Conservation (phyloP, 805 yeast genomes). For the Schwanniomyces sp. region DNA sequence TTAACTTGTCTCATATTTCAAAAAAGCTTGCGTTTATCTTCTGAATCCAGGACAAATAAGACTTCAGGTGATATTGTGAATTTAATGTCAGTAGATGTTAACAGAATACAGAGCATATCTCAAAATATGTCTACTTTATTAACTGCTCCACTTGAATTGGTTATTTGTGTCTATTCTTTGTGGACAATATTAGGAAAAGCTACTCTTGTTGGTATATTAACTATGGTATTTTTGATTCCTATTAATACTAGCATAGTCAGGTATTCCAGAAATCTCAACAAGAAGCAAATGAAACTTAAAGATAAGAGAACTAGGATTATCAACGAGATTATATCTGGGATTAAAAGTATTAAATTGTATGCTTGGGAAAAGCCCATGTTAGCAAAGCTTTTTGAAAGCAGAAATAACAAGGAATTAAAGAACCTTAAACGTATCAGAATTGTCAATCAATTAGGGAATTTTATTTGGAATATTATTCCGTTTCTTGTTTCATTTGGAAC, state of each 20-base stretch:
- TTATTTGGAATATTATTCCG: conserved; percentile 40
- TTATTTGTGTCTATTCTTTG: conserved; percentile 28
- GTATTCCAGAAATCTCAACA: conserved; percentile 21
- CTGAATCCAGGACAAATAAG: conserved; percentile 29
- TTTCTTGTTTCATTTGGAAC: conserved; percentile 34
- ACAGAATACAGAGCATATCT: conserved; percentile 13
- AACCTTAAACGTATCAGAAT: conserved; percentile 29
- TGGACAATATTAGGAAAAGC: conserved; percentile 34
- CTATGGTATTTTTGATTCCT: conserved; percentile 35
- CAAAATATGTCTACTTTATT: conserved; percentile 17
- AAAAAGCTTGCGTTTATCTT: conserved; percentile 29
- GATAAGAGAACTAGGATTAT: conserved; percentile 38
- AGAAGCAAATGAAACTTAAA: conserved; percentile 31
- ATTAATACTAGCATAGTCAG: conserved; percentile 25
- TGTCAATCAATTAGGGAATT: conserved; percentile 28
- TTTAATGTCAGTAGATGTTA: conserved; percentile 30
- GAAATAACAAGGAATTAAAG: conserved; percentile 35
- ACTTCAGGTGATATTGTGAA: conserved; percentile 35
- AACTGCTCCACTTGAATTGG: conserved; percentile 23
- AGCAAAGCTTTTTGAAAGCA: conserved; percentile 25
- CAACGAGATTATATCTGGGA: conserved; percentile 36
- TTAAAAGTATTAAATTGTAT: conserved; percentile 39
- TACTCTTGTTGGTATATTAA: conserved; percentile 33
- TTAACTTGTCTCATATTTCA: conserved; percentile 24
- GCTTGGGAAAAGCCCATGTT: conserved; percentile 45